Evolutionary conservation across 2,329 filamentous ascomycete genomes (phyloP), one percentile per base, ranked within the genome.

Genomic region (Plectosphaerella sp.): DNA sequence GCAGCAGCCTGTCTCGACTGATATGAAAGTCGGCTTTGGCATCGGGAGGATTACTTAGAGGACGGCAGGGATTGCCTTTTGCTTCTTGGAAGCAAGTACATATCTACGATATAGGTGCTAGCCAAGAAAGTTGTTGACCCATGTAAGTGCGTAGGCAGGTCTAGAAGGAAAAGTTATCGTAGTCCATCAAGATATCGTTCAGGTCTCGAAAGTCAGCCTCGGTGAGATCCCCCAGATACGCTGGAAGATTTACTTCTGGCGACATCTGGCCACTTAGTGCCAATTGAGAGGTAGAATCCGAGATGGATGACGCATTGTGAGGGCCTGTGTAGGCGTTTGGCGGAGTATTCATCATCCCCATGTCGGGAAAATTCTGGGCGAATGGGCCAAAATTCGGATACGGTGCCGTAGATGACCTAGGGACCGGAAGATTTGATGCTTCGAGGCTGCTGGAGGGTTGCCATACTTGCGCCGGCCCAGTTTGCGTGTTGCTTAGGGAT

Each of bases 121-220:
- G n/a, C n/a, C n/a, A n/a, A n/a, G n/a, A n/a, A n/a, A n/a, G n/a
- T n/a, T n/a, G n/a, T n/a, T n/a, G n/a, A n/a, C n/a, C n/a, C n/a
- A n/a, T n/a, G n/a, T n/a, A n/a, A n/a, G n/a, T 22, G 22, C 22
- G 3, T 68, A 41, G 37, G 8, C 37, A 39, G 15, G 37, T 14
- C 46, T 49, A 54, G 33, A 54, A 54, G 5, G 41, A 22, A 16
- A 54, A 48, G 41, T 49, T 51, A 22, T 54, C 52, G 35, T 54
- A 54, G 48, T 54, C 52, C 46, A 47, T 54, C 36, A 54, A n/a
- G 16, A 54, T 51, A 33, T 49, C 52, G 16, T 49, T 51, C 10
- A 54, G 49, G 8, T 54, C 52, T 18, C 43, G 52, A 20, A 41
- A 54, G 14, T 37, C 49, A 28, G 33, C 25, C 15, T 46, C 49